A percentile compares a stretch with the other conserved stretches of the same genome.
phyloP scores from a whole-genome alignment of 495 filamentous ascomycete genomes.

The Hypoxylon rickii region DNA sequence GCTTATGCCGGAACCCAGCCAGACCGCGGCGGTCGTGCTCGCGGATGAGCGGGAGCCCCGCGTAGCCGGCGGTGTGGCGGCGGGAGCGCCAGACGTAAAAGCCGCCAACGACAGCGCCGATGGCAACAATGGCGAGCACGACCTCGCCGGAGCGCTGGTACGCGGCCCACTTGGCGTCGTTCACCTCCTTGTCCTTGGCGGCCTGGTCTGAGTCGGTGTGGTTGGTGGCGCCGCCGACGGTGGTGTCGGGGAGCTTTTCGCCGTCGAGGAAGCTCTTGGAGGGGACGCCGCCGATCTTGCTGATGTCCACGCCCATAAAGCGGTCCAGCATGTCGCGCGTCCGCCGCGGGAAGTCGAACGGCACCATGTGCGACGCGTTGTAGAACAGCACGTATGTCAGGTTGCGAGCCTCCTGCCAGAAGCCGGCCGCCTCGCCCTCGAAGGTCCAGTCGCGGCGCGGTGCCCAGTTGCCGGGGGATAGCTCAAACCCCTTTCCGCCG shows the following conservation, averaged over 20 bases:
- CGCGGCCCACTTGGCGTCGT: slow-evolving; percentile 87
- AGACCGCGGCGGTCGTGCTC: slow-evolving; percentile 40
- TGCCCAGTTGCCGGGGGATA: slow-evolving; percentile 87
- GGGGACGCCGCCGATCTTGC: slow-evolving; percentile 82
- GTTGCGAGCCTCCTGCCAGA: slow-evolving; percentile 93
- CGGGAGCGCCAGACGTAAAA: slow-evolving; percentile 85
- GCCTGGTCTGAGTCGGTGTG: slow-evolving; percentile 78
- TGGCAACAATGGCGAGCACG: slow-evolving; percentile 81
- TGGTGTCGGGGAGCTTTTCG: slow-evolving; percentile 81
- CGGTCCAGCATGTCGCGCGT: slow-evolving; percentile 96
- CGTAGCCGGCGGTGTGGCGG: slow-evolving; percentile 58
- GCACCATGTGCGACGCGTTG: slow-evolving; percentile 97
- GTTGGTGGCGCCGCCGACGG: slow-evolving; percentile 76
- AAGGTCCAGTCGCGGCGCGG: slow-evolving; percentile 93
- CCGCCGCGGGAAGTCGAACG: slow-evolving; percentile 86
- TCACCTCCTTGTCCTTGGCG: slow-evolving; percentile 71
- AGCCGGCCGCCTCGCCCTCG: slow-evolving; percentile 85
- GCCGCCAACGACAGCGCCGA: slow-evolving; percentile 78
- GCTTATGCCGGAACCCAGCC: slow-evolving; percentile 57
- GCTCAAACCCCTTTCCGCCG: slow-evolving; percentile 86
- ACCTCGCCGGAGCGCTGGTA: slow-evolving; percentile 92
- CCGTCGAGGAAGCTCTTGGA: slow-evolving; percentile 88
- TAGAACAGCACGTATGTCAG: slow-evolving; percentile 95
- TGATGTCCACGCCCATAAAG: slow-evolving; percentile 93
- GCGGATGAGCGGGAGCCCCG: slow-evolving; percentile 48